Percentiles rank a stretch among this genome's conserved stretches.
Conservation (phyloP, 306 rosid genomes). For the Inga oerstediana region DNA sequence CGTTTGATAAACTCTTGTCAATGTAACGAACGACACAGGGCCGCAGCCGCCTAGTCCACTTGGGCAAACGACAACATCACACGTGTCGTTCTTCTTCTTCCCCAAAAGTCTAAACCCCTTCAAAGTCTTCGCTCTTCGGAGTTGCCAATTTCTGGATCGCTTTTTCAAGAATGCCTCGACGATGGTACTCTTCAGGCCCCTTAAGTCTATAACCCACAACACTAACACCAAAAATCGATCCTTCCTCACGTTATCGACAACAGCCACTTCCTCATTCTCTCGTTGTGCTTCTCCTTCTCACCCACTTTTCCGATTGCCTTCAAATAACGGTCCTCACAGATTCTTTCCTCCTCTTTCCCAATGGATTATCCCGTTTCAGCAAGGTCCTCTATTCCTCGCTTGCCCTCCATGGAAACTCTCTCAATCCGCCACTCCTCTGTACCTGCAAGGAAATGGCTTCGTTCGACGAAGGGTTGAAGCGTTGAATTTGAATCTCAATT, state of each 20-base stretch:
- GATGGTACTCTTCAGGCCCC: slow-evolving; percentile 67
- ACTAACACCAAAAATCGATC: slow-evolving; percentile 43
- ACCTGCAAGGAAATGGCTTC: slow-evolving; percentile 53
- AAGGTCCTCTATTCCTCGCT: slow-evolving; percentile 78
- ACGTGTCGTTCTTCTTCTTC: background rate
- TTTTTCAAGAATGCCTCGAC: slow-evolving; percentile 21
- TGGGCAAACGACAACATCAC: background rate
- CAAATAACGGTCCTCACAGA: slow-evolving; percentile 21
- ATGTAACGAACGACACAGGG: background rate
- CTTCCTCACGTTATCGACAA: slow-evolving; percentile 49
- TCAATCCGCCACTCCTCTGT: slow-evolving; percentile 87
- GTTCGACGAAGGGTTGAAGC: slow-evolving; percentile 62
- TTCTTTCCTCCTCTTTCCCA: slow-evolving; percentile 53
- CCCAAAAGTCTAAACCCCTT: background rate
- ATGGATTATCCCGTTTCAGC: slow-evolving; percentile 48
- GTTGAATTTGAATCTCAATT: slow-evolving; percentile 47
- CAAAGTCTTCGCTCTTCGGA: background rate
- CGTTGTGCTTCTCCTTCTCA: slow-evolving; percentile 33
- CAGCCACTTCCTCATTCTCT: slow-evolving; percentile 33
- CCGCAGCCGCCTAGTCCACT: background rate
- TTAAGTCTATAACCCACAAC: slow-evolving; percentile 42
- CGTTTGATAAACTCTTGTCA: background rate
- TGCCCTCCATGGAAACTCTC: slow-evolving; percentile 91
- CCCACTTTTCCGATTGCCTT: slow-evolving; percentile 42
- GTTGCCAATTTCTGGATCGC: background rate